Evolutionary conservation across 352 stramenopile species (phyloP), one percentile per base, ranked within the genome.

Genomic region (Pythium insidiosum): DNA sequence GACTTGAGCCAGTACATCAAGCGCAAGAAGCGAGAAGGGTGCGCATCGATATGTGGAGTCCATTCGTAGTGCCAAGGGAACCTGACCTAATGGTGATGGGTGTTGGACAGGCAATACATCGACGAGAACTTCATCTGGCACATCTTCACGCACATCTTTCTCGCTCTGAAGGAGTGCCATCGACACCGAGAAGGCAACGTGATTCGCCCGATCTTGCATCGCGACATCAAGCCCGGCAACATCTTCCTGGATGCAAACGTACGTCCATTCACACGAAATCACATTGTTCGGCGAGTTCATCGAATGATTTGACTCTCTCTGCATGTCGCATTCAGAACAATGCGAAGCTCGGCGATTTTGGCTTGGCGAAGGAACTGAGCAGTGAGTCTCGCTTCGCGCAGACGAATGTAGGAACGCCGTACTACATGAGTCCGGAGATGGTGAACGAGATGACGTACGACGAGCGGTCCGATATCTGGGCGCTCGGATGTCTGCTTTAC

Each of bases 81-180:
- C n/a, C n/a, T n/a, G n/a, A n/a, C n/a, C n/a, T n/a, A n/a, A n/a
- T n/a, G n/a, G n/a, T n/a, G n/a, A n/a, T n/a, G n/a, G n/a, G n/a
- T n/a, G n/a, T n/a, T 21, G 23, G 3, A 19, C 53, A 88, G 79
- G 36, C 85, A 77, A 41, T 91, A 83, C 66, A 94, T 97, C 49
- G 88, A 96, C 58, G 88, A 97, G 56, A 72, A 73, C 50, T 95
- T 95, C 47, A 94, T 97, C 55, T 97, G 88, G 88, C 83, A 93
- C 54, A 85, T 93, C 52, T 88, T 97, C 53, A 93, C 83, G 47
- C 88, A 97, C 65, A 80, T 96, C 23, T 92, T 95, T 39, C 58
- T 95, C 26, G 88, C 88, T 38, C 72, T 97, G 20, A 93, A 95
- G 47, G 82, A 92, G 33, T 96, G 83, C 64, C 84, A 96, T 53